Evolutionary conservation across 805 yeast species (phyloP), one percentile per base, ranked within the genome.

Genomic region (Metschnikowia hibisci): DNA sequence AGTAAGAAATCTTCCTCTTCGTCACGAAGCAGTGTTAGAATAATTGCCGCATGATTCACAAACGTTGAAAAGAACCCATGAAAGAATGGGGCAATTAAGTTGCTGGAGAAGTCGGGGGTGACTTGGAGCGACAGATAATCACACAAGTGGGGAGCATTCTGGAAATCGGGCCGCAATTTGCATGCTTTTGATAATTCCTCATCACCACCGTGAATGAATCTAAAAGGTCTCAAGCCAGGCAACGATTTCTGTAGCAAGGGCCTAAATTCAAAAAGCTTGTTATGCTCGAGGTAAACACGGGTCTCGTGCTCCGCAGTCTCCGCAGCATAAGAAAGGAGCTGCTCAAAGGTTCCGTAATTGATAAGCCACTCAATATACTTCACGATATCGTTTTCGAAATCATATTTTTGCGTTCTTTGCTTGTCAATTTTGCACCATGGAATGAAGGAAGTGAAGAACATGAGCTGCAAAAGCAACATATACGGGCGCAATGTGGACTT

Each of bases 1-100:
- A 84, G 60, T 15, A 84, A 56, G 23, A 81, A 74, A 57, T 85
- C 91, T 54, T 84, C 91, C 58, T 85, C 91, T 9, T 78, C 77
- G 54, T 85, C 88, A 50, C 87, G 75, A 34, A 84, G 71, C 51
- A 76, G 77, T 1, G 87, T 82, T 41, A 85, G 65, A 6, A 84
- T 67, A 44, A 82, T 76, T 1, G 89, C 87, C 22, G 83, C 76
- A 54, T 82, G 79, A 10, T 76, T 69, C 20, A 84, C 78, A 51
- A 83, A 81, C 7, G 69, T 60, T 40, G 71, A 74, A 37, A 82
- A 72, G 47, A 82, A 80, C 0, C 60, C 55, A 52, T 78, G 78
- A 34, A 83, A 67, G 5, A 54, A 61, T 4, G 70, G 72, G 4
- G 71, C 67, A 20, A 70, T 43, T 20, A 70, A 55, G 4, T 43